Evolutionary conservation across 495 filamentous ascomycete genomes (phyloP), one percentile per base, ranked within the genome.

Genomic region (Penicillium robsamsonii): DNA sequence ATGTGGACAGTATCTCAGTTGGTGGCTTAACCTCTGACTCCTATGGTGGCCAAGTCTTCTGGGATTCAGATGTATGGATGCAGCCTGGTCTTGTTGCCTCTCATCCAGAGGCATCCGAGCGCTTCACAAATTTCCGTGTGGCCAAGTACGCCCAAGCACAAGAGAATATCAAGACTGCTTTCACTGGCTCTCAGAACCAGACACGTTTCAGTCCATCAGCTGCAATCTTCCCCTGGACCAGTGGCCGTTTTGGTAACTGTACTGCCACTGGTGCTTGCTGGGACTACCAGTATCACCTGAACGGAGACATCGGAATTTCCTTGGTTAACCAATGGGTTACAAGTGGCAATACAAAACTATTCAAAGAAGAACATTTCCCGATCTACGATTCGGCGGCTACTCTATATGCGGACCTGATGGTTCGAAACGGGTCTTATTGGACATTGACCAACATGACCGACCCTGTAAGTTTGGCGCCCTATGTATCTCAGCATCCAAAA

Each of bases 401-500:
- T 0, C 75, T 87, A 38, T 87, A 81, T 64, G 70, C 72, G 2
- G 78, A 86, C 54, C 52, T 84, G 5, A 64, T 87, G 10, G 70
- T 72, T 38, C 79, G 69, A 27, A 87, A 87, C 63, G 74, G 77
- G n/a, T 76, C 74, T 33, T 64, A 52, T 11, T 82, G 78, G 69
- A 73, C 71, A 3, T 50, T 82, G 46, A 78, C 68, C n/a, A 92
- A 92, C 60, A 88, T 89, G 79, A 92, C 88, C 1, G 88, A 92
- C 69, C 88, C 88, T 17, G 80, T 82, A 66, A 62, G 75, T 71
- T 33, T n/a, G 20, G 7, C 13, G 20, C n/a, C 5, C 37, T 33
- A 5, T n/a, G 24, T 27, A 13, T 50, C 6, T 49, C 4, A 5
- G 3, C 10, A 9, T 13, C 0, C 24, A 15, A 49, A 45, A 38